phyloP scores from a whole-genome alignment of 2,329 filamentous ascomycete genomes.

The Periconia macrospinosa region DNA sequence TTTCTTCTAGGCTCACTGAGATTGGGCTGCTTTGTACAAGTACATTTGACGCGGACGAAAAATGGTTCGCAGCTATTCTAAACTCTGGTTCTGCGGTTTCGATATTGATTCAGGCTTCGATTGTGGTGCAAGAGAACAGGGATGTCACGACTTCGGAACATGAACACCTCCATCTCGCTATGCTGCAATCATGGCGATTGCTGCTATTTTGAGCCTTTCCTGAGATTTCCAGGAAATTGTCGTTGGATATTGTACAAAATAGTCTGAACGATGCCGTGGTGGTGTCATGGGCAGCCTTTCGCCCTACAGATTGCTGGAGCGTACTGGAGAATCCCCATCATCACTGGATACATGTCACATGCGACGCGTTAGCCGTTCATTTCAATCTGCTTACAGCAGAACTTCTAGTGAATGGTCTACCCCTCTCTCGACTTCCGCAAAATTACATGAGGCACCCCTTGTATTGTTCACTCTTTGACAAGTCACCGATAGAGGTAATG shows the following conservation, averaged over 20 bases:
- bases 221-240: background rate
- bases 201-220: conserved; percentile 7
- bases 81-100: conserved; percentile 2
- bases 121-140: conserved; percentile 16
- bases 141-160: conserved; percentile 2
- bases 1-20: conserved; percentile 41
- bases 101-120: conserved; percentile 16
- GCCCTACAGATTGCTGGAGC: conserved; percentile 1
- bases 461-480: conserved; percentile 51
- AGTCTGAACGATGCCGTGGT: conserved; percentile 2
- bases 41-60: conserved; percentile 49
- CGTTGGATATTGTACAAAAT: background rate
- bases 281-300: conserved; percentile 7
- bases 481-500: conserved; percentile 48
- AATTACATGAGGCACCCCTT: conserved; percentile 46
- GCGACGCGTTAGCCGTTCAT: conserved; percentile 34
- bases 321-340: background rate
- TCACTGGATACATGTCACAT: conserved; percentile 8
- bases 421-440: conserved; percentile 51
- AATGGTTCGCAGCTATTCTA: conserved; percentile 31
- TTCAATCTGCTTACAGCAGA: conserved; percentile 57
- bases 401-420: conserved; percentile 56
- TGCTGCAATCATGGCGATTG: conserved; percentile 15
- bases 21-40: conserved; percentile 46
- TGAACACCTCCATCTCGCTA: conserved; percentile 4